Base-by-base conservation (phyloP, 169 alveolate species). In the Miamiensis avidus region DNA sequence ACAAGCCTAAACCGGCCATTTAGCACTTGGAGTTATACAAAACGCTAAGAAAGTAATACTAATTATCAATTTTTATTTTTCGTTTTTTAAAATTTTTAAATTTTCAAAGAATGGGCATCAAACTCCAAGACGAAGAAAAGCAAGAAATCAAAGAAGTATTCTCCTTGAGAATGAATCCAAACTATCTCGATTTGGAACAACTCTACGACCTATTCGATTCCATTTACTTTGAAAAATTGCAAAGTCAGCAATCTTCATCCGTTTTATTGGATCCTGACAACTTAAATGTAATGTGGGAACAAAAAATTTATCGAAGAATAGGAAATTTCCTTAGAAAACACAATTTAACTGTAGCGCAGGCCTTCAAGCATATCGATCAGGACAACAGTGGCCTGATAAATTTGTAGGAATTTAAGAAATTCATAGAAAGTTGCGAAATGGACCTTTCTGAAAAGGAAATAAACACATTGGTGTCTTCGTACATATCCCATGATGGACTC, bases 391-490 rank as follows among this genome's bases (percentile, higher is more conserved):
- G 76, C 34, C 31, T 79, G 64, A 79, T 79, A 20, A 34, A 69
- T 64, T 49, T 74, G 28, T 34, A 69, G 20, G 84, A 79, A 29
- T 79, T 79, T 79, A 79, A 74, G 64, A 79, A 76, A 79, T 79
- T 79, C 64, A 79, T 79, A 0, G 76, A 49, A n/a, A 49, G 76
- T 79, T 29, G 34, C 15, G 76, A 79, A n/a, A 28, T 79, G 29
- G 84, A 79, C 64, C 65, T 79, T 34, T 49, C 76, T 79, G 75
- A 79, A 79, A 79, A 34, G 34, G 65, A 79, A 64, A 74, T 79
- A 49, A 34, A n/a, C 26, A 15, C 1, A 26, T 73, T 73, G 26
- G 69, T 49, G 20, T 11, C 26, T 20, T 49, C 69, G 20, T 49
- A 11, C 20, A 49, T 49, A 20, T 11, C 69, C 20, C 4, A 4